Percentiles rank a stretch among this genome's conserved stretches.
phyloP scores from a whole-genome alignment of 2,329 filamentous ascomycete species.

The Xylaria sp. region DNA sequence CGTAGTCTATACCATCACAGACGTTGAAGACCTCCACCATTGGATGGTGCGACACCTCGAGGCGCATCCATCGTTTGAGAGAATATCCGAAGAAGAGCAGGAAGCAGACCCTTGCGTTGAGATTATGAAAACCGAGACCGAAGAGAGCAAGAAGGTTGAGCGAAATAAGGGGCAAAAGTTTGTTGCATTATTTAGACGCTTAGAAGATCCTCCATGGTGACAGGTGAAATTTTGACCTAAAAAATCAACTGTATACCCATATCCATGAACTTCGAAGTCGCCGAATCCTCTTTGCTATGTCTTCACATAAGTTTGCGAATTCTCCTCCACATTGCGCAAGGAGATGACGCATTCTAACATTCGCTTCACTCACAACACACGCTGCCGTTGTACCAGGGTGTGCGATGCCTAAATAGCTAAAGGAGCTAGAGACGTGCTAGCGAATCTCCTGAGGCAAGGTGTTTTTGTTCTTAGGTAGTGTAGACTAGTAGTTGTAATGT shows the following conservation, averaged over 20 bases:
- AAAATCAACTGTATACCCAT: conserved; percentile 7
- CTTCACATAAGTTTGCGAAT: neutral
- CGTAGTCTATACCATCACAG: conserved; percentile 94
- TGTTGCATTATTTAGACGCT: conserved; percentile 85
- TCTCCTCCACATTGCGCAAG: neutral
- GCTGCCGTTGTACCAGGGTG: too few relatives aligned
- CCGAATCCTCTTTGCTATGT: neutral
- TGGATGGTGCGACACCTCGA: conserved; percentile 95
- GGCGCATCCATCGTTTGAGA: conserved; percentile 80
- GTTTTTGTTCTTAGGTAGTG: too few relatives aligned
- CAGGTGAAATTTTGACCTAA: neutral
- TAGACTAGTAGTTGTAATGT: neutral
- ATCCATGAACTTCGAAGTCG: neutral
- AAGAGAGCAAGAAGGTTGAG: conserved; percentile 96
- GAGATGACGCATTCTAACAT: neutral
- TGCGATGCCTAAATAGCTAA: neutral
- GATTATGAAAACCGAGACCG: conserved; percentile 85
- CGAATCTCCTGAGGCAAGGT: neutral
- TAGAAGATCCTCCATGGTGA: conserved; percentile 82
- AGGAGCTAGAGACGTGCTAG: neutral
- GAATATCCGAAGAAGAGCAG: conserved; percentile 74
- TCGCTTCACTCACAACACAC: neutral
- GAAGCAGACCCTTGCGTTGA: conserved; percentile 76
- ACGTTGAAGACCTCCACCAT: conserved; percentile 90
- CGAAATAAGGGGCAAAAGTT: conserved; percentile 92